Percentiles rank a stretch among this genome's conserved stretches.
Conservation (phyloP, 176 grass and related monocot genomes). For the Oryza glaberrima region DNA sequence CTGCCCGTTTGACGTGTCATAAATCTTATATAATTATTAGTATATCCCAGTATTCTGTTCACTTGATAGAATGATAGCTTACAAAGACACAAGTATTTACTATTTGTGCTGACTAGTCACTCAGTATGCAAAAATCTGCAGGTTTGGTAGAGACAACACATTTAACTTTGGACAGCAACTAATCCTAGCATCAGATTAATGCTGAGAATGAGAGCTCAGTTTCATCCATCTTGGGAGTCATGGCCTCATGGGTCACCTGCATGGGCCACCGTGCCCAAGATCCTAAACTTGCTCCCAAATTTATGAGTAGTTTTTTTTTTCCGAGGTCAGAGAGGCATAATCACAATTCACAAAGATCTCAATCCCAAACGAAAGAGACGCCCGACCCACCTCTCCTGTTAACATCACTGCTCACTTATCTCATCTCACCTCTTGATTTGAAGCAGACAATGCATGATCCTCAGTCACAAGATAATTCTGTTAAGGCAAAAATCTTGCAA, state of each 20-base stretch:
- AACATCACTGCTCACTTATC: conserved; percentile 17
- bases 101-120: neutral
- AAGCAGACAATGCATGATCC: neutral
- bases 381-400: neutral
- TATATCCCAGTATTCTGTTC: too few species aligned
- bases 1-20: neutral
- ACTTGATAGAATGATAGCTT: too few species aligned
- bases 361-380: conserved; percentile 1
- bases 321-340: neutral
- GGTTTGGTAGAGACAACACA: neutral
- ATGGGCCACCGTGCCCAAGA: conserved; percentile 18
- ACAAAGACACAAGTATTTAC: neutral
- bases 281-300: neutral
- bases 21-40: too few species aligned
- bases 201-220: conserved; percentile 3
- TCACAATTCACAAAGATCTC: neutral
- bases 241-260: neutral
- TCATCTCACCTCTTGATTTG: neutral
- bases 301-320: neutral
- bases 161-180: neutral
- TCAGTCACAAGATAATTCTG: neutral
- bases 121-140: neutral
- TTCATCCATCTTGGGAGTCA: neutral
- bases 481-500: neutral
- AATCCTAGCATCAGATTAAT: neutral